Base-by-base conservation (phyloP, 768 basidiomycete species). In the Strobilomyces echinocephalus region DNA sequence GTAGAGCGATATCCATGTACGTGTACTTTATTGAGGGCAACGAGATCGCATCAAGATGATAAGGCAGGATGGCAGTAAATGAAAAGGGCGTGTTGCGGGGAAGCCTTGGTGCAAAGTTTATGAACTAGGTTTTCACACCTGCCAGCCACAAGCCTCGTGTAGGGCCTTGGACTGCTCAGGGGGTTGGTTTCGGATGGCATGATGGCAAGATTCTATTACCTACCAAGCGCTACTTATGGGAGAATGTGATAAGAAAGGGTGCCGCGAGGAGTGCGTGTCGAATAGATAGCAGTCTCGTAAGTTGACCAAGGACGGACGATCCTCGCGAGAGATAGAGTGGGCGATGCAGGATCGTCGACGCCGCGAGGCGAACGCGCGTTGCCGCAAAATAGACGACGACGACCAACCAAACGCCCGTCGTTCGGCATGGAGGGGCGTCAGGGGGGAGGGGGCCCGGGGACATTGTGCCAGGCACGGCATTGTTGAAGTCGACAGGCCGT, bases 11-110 rank as follows among this genome's bases (percentile, higher is more conserved):
- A 49, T 42, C 52, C 44, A 4, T 40, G 52, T 50, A 52, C 31
- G 61, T 63, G 58, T 54, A 63, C 30, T 35, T 7, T 38, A 52
- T 31, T 38, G 61, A 43, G 52, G 31, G n/a, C 26, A 16, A 35
- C 42, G 35, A 53, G 49, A 58, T 50, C 39, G 9, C 30, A 50
- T 33, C 35, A 43, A 54, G 21, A 42, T 46, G 52, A 48, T 52
- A 40, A 44, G 53, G 54, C 16, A 34, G 36, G 44, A 42, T 33
- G 46, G 38, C 51, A 38, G 52, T 55, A 64, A 66, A 65, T 65
- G 64, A 65, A 65, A 56, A 15, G 28, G 6, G 50, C 65, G 21
- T 65, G 65, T 57, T 65, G 64, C 45, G 64, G 64, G 65, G 64
- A 65, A 65, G 60, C n/a, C 26, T 47, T 46, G 43, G 39, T 34